These are phyloP conservation scores for Pulicaria dysenterica DNA, from an alignment of 129 eudicot genomes.

Conservation along the genomic window DNA sequence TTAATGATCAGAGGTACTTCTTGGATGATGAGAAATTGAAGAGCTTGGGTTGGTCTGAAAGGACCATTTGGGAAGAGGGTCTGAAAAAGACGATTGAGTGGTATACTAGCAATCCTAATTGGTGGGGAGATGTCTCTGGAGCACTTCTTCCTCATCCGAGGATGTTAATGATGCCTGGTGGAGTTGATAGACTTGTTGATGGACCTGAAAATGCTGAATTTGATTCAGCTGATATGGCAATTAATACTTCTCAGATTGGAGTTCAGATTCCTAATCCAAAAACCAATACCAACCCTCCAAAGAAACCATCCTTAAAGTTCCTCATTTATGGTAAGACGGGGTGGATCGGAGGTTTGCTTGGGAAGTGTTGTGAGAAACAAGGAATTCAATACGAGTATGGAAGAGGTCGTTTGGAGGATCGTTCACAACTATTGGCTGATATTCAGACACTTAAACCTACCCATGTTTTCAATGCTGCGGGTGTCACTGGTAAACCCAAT, in stretches of 20 bases:
- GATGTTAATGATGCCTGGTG: slow-evolving; percentile 99
- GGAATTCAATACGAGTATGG: slow-evolving; percentile 86
- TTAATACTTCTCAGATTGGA: slow-evolving; percentile 39
- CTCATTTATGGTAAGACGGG: slow-evolving; percentile 92
- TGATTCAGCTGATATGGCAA: slow-evolving; percentile 43
- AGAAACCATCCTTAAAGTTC: slow-evolving; percentile 67
- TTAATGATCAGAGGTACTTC: slow-evolving; percentile 95
- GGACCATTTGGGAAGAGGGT: slow-evolving; percentile 91
- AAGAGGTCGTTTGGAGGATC: slow-evolving; percentile 78
- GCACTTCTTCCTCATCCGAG: slow-evolving; percentile 97
- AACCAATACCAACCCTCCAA: slow-evolving; percentile 30
- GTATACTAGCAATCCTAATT: slow-evolving; percentile 81
- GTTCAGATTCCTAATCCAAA: slow-evolving; percentile 51
- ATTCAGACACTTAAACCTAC: slow-evolving; percentile 70
- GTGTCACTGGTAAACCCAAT: slow-evolving; percentile 96
- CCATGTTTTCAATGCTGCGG: slow-evolving; percentile 98
- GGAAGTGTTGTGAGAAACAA: slow-evolving; percentile 85
- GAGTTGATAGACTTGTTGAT: slow-evolving; percentile 65
- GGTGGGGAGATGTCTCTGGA: slow-evolving; percentile 98
- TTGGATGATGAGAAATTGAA: slow-evolving; percentile 86
- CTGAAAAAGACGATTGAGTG: slow-evolving; percentile 86
- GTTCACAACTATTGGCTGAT: slow-evolving; percentile 67
- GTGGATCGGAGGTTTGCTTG: slow-evolving; percentile 96
- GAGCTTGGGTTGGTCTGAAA: slow-evolving; percentile 86
- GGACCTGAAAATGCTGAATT: slow-evolving; percentile 62